phyloP scores from a whole-genome alignment of 1,139 yeast species.

The Zygoascus hellenicus region DNA sequence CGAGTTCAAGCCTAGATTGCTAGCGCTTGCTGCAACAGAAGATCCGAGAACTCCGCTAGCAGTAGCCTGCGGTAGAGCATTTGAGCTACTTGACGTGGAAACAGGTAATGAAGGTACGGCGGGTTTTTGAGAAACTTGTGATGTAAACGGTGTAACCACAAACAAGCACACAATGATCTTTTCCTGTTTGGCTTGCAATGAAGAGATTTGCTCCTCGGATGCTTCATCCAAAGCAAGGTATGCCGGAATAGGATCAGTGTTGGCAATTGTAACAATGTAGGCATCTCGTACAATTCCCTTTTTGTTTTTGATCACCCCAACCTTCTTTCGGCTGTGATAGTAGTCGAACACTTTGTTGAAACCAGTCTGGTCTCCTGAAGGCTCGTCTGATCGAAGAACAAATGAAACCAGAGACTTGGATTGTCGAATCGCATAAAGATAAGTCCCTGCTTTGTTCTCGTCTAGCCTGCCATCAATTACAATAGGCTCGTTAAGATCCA shows the following conservation, averaged over 20 bases:
- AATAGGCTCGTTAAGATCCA: constrained; percentile 35
- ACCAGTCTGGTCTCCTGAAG: constrained; percentile 11
- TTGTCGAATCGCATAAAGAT: constrained; percentile 45
- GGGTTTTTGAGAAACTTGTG: constrained; percentile 8
- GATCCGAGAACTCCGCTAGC: constrained; percentile 9
- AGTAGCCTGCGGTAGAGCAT: constrained; percentile 11
- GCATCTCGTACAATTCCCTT: constrained; percentile 57
- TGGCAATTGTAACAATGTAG: constrained; percentile 47
- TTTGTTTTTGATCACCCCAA: constrained; percentile 55
- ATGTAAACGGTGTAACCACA: constrained; percentile 15
- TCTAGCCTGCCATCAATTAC: constrained; percentile 62
- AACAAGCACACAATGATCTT: constrained; percentile 20
- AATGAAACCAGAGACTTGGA: constrained; percentile 50
- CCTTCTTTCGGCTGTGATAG: constrained; percentile 45
- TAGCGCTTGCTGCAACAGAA: neutral
- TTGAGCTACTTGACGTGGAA: neutral
- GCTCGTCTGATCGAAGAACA: constrained; percentile 23
- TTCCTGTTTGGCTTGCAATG: constrained; percentile 10
- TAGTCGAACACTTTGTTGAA: constrained; percentile 51
- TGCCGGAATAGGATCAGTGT: constrained; percentile 27
- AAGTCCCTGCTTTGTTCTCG: constrained; percentile 48
- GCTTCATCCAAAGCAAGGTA: constrained; percentile 18
- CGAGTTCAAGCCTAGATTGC: constrained; percentile 24
- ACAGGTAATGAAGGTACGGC: neutral
- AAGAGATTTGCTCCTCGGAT: constrained; percentile 13